These are phyloP conservation scores for Acanthamoeba castellanii DNA, from an alignment of 208 protist species.

Conservation along the genomic window DNA sequence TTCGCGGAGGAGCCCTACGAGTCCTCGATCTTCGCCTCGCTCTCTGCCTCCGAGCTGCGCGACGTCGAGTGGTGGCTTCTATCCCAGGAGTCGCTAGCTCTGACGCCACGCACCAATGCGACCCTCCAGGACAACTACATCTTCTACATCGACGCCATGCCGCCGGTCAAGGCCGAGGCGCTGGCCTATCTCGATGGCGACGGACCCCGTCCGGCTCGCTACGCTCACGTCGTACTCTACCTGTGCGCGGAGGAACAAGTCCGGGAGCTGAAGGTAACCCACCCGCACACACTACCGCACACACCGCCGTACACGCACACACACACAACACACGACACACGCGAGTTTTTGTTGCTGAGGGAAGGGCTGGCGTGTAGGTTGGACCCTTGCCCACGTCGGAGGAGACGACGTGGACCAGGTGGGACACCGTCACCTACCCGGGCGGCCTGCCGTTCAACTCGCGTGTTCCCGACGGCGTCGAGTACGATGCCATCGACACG, in stretches of 20 bases:
- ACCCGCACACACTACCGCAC: no score
- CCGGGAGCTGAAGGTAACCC: constrained; percentile 17
- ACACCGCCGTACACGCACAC: no score
- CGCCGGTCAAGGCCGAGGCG: constrained; percentile 14
- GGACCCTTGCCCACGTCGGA: not conserved
- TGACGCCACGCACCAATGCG: not conserved
- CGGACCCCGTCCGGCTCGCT: not conserved
- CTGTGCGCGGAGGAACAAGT: not conserved
- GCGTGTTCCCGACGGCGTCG: not conserved
- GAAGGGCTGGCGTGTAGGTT: not conserved
- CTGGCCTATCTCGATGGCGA: constrained; percentile 42
- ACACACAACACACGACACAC: not conserved
- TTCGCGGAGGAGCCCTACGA: not conserved
- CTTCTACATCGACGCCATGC: not conserved
- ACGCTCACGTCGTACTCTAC: constrained; percentile 26
- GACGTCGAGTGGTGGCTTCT: not conserved
- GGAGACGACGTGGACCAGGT: not conserved
- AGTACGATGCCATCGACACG: constrained; percentile 11
- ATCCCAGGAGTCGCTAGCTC: not conserved
- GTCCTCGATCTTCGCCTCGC: constrained; percentile 7
- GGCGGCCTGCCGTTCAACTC: constrained; percentile 5
- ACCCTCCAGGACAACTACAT: constrained; percentile 32
- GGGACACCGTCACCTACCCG: not conserved
- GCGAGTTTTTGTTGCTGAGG: not conserved
- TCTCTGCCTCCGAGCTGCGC: not conserved